A percentile compares a stretch with the other conserved stretches of the same genome.
Conservation (phyloP, 305 asterid genomes). For the Fraxinus nigra region DNA sequence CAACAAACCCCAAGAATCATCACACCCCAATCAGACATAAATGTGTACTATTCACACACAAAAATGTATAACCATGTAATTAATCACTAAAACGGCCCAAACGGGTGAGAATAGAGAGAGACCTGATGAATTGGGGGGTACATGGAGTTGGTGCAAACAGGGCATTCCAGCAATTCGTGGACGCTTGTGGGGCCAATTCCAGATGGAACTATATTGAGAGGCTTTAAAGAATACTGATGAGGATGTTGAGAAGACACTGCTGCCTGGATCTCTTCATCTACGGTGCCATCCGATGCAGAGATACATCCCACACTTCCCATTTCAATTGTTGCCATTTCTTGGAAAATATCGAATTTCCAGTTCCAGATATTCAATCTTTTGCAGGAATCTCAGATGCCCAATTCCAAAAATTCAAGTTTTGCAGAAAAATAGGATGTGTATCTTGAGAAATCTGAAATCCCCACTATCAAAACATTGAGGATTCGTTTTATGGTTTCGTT, state of each 20-base stretch:
- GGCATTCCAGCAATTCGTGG: slow-evolving; percentile 85
- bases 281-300: slow-evolving; percentile 63
- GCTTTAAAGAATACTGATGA: slow-evolving; percentile 47
- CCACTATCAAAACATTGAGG: slow-evolving; percentile 15
- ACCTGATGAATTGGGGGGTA: slow-evolving; percentile 94
- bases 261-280: slow-evolving; percentile 71
- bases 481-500: background rate
- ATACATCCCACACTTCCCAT: slow-evolving; percentile 75
- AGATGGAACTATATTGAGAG: slow-evolving; percentile 35
- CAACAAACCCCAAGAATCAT: background rate
- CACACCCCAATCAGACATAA: slow-evolving; percentile 8
- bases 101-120: slow-evolving; percentile 5
- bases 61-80: background rate
- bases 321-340: slow-evolving; percentile 54
- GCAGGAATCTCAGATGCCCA: slow-evolving; percentile 9
- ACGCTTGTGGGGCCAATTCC: slow-evolving; percentile 64
- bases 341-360: background rate
- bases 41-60: background rate
- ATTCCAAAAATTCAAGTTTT: slow-evolving; percentile 7
- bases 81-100: background rate
- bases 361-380: slow-evolving; percentile 1
- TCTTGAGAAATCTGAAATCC: slow-evolving; percentile 23
- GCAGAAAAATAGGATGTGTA: background rate
- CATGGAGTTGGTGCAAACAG: slow-evolving; percentile 87
- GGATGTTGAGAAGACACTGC: slow-evolving; percentile 34